Evolutionary conservation across 2,329 filamentous ascomycete species (phyloP), one percentile per base, ranked within the genome.

Genomic region (Exserohilum rostratum): DNA sequence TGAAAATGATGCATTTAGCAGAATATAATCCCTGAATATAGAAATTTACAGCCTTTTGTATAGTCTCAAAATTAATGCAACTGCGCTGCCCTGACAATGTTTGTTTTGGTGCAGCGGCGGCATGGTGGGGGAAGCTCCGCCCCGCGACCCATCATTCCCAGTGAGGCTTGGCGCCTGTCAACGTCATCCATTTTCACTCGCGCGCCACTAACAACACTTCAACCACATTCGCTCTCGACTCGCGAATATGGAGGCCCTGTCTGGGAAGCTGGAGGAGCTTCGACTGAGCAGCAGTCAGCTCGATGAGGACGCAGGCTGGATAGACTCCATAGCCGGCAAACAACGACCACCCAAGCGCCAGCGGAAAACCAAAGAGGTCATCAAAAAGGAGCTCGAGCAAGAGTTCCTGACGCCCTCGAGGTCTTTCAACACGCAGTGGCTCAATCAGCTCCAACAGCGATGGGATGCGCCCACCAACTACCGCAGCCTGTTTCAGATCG

Each of bases 401-500:
- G 87, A 90, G 42, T 95, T 93, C 68, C 80, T 99, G 22, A 86
- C 85, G 2, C 93, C 95, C 0, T 90, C 91, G 1, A 83, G 87
- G 5, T 83, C 84, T 2, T 97, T 99, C 78, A 91, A 88, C 30
- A 80, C 85, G 4, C 87, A 89, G 69, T 98, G 95, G 92, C 84
- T 99, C 55, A 92, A 96, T 74, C 85, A 85, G 50, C 78, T 98
- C 38, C 95, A 99, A 77, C 91, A 93, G 82, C 80, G 87, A 72
- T 99, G 93, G 95, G 90, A 96, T 60, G 83, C 87, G 52, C 85
- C 90, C 3, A 84, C 87, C 33, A 89, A 96, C 67, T 90, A 93
- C 71, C 85, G 87, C n/a, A 87, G 91, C 52, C 83, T 98, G 15
- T 96, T 96, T 76, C 86, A 88, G 60, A 83, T 98, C 50, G 91